phyloP scores from a whole-genome alignment of 495 filamentous ascomycete genomes.

The Acidiella bohemica region DNA sequence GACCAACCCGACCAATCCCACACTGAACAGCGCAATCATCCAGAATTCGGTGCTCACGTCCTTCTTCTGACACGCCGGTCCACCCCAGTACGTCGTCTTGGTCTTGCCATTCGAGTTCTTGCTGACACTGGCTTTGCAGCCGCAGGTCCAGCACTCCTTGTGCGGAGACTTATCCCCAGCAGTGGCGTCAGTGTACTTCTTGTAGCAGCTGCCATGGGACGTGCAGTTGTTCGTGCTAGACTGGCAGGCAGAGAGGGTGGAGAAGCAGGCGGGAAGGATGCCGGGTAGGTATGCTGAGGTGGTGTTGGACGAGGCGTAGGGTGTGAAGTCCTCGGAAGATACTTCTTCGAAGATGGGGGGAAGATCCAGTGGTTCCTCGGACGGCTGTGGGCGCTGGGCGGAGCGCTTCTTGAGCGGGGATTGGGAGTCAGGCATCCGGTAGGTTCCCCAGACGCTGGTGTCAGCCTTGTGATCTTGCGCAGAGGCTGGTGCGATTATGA shows the following conservation, averaged over 20 bases:
- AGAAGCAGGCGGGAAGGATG: slow-evolving; percentile 48
- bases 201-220: slow-evolving; percentile 56
- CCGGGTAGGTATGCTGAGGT: slow-evolving; percentile 22
- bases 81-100: slow-evolving; percentile 58
- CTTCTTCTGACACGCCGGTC: slow-evolving; percentile 78
- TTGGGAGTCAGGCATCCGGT: slow-evolving; percentile 11
- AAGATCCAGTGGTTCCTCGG: no score
- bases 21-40: slow-evolving; percentile 56
- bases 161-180: slow-evolving; percentile 2
- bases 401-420: slow-evolving; percentile 10
- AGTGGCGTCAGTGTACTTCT: slow-evolving; percentile 37
- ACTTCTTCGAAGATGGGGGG: no score
- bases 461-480: neutral
- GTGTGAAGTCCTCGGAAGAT: no score
- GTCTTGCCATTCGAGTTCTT: slow-evolving; percentile 33
- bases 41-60: slow-evolving; percentile 82
- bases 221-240: slow-evolving; percentile 56
- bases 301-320: slow-evolving; percentile 20
- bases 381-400: slow-evolving; percentile 3
- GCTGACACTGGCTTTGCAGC: slow-evolving; percentile 40
- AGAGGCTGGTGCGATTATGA: no score
- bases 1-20: slow-evolving; percentile 47
- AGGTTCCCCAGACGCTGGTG: slow-evolving; percentile 14
- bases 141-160: slow-evolving; percentile 59
- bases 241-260: slow-evolving; percentile 45